These are phyloP conservation scores for Trametes villosa DNA, from an alignment of 768 basidiomycete genomes.

Conservation along the genomic window DNA sequence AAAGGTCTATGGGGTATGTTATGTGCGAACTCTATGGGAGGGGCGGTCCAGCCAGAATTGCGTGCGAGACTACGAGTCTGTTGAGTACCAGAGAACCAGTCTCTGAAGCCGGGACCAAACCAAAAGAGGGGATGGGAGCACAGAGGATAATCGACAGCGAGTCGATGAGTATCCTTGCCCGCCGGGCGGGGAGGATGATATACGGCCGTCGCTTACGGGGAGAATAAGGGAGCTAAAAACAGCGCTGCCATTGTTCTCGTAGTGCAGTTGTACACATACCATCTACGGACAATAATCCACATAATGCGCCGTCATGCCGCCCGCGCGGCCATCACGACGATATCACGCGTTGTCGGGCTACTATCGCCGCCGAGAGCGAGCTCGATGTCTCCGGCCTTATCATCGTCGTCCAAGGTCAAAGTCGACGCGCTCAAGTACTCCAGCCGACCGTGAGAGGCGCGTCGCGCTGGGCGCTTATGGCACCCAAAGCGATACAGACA, in stretches of 20 bases:
- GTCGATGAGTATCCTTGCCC: constrained; percentile 4
- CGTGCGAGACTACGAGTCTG: background rate
- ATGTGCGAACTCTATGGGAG: background rate
- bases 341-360: background rate
- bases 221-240: constrained; percentile 19
- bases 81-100: constrained; percentile 14
- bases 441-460: too few species aligned
- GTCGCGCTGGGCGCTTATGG: background rate
- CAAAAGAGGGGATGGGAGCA: constrained; percentile 7
- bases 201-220: constrained; percentile 9
- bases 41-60: constrained; percentile 1
- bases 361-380: background rate
- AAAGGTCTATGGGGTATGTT: background rate
- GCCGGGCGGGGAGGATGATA: constrained; percentile 5
- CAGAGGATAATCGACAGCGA: constrained; percentile 10
- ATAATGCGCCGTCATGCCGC: background rate
- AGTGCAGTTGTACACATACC: constrained; percentile 3
- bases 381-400: background rate
- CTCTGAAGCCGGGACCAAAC: constrained; percentile 8
- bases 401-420: constrained; percentile 1
- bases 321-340: background rate
- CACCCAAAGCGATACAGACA: constrained; percentile 1
- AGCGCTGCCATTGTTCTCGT: constrained; percentile 18
- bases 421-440: background rate
- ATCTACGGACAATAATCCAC: constrained; percentile 12